Base-by-base conservation (phyloP, 2,329 filamentous ascomycete species). In the Reticulascus tulasneorum region DNA sequence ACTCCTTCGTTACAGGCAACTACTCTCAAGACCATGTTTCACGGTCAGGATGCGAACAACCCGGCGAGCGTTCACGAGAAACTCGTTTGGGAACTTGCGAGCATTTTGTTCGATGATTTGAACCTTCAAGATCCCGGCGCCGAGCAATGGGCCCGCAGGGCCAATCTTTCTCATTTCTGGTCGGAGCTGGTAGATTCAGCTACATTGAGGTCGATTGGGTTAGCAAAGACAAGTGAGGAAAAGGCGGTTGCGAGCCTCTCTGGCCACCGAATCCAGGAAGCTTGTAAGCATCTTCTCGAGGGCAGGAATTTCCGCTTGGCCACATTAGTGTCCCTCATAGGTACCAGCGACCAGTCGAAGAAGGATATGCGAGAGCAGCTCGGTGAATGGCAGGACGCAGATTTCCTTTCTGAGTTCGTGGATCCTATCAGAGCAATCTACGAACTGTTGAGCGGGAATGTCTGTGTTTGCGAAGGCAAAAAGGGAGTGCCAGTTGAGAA, bases 391-490 rank as follows among this genome's bases (percentile, higher is more conserved):
- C 79, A 82, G 23, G 77, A 86, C 19, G 79, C 86, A 23, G 87
- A 89, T 53, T 79, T 91, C 29, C 75, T 94, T 13, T 86, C 88
- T 2, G 94, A 98, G 58, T 89, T 98, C 60, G 81, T 78, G 12
- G 83, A 93, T 47, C 73, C 87, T 2, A 78, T 95, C 28, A 83
- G 93, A 36, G 84, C 90, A 8, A 71, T 98, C 22, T 98, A 96
- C 56, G 88, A 94, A 58, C 73, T 98, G 19, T 69, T 96, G 9
- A 79, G 87, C 20, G 93, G 94, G 23, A 93, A 96, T 47, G 82
- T 87, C n/a, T 83, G 86, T 45, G 77, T 82, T 19, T 90, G 86
- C 40, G 78, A 89, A 47, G 93, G 91, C 9, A 82, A 84, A 53
- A 83, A 79, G 46, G 73, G 71, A 4, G 81, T 77, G 7, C 77